Evolutionary conservation across 2,329 filamentous ascomycete genomes (phyloP).

Genomic region (Fusarium agapanthi): DNA sequence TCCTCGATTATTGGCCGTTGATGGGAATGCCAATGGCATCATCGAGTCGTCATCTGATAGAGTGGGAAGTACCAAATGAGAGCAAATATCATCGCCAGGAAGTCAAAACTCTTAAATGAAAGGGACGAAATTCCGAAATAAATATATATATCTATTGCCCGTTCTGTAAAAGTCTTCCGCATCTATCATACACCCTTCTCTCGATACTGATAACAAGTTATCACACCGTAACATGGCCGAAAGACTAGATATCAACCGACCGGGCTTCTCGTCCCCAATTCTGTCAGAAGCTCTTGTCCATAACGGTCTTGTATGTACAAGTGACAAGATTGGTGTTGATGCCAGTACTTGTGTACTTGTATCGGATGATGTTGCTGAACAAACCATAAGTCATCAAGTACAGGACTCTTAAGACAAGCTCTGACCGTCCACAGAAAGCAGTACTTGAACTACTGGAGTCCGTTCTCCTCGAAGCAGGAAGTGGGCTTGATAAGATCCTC

Average conservation of each 20-base stretch:
- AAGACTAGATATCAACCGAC: background rate
- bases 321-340: background rate
- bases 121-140: too few species aligned
- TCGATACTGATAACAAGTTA: background rate
- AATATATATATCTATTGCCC: too few species aligned
- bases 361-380: background rate
- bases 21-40: background rate
- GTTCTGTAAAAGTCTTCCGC: background rate
- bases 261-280: background rate
- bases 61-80: background rate
- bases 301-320: background rate
- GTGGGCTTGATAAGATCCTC: background rate
- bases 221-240: background rate
- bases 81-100: background rate
- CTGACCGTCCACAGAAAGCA: background rate
- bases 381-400: background rate
- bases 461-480: background rate
- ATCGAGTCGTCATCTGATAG: background rate
- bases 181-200: background rate
- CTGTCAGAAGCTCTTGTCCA: background rate
- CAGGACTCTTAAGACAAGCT: rapidly evolving
- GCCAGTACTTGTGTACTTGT: background rate
- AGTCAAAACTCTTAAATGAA: background rate
- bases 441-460: background rate
- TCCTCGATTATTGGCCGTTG: background rate